Percentiles rank a stretch among this genome's conserved stretches.
These are phyloP conservation scores for Solanum virginianum DNA, from an alignment of 257 asterid genomes.

Conservation along the genomic window DNA sequence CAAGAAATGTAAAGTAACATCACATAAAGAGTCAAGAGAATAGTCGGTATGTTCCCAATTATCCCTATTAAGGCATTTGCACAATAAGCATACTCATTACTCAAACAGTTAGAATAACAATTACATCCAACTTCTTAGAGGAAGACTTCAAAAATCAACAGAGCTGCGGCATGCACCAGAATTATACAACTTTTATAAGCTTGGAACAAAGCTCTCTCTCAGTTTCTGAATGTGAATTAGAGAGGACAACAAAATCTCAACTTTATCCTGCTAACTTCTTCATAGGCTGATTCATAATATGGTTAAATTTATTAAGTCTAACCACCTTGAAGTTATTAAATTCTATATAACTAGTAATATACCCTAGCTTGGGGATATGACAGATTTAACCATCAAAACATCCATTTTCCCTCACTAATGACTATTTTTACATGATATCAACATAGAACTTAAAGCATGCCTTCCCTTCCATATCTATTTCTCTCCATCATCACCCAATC, in stretches of 20 bases:
- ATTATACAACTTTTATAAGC: neutral
- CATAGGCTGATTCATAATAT: neutral
- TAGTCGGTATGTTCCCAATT: no score
- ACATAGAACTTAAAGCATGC: neutral
- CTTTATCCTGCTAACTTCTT: neutral
- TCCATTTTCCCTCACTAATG: neutral
- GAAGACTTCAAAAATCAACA: neutral
- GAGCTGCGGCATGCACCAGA: neutral
- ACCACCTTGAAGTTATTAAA: neutral
- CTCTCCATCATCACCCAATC: neutral
- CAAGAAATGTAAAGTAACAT: conserved; percentile 52
- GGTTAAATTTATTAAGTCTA: neutral
- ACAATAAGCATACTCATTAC: neutral
- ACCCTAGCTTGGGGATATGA: neutral
- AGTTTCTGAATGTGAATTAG: neutral
- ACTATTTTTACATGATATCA: neutral
- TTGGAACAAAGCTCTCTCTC: neutral
- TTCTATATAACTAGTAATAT: neutral
- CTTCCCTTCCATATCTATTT: neutral
- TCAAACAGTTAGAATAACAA: neutral
- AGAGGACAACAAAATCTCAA: no score
- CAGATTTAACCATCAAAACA: neutral
- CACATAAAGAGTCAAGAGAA: conserved; percentile 73
- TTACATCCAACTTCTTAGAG: neutral
- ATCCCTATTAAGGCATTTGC: neutral